Evolutionary conservation across 2,329 filamentous ascomycete species (phyloP).

Genomic region (Ambrosiella xylebori): DNA sequence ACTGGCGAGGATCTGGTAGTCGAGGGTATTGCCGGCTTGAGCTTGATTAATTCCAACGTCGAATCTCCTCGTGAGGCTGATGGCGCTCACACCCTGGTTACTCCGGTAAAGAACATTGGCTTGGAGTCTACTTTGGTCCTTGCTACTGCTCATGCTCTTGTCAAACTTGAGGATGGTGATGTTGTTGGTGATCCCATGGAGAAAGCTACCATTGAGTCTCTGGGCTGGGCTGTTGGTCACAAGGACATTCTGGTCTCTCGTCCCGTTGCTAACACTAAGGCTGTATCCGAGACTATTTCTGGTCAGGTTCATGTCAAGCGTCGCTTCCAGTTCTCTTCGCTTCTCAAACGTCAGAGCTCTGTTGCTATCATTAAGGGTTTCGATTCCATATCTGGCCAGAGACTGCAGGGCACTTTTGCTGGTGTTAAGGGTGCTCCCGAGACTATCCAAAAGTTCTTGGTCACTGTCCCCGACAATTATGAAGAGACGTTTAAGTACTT

Average conservation of each 20-base stretch:
- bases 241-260: constrained; percentile 72
- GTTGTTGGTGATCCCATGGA: constrained; percentile 98
- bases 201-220: constrained; percentile 75
- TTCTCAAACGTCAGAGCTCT: constrained; percentile 88
- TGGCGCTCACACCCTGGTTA: constrained; percentile 68
- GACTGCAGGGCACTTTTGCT: constrained; percentile 71
- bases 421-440: constrained; percentile 95
- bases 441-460: constrained; percentile 87
- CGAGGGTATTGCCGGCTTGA: constrained; percentile 84
- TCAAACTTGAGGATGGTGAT: constrained; percentile 91
- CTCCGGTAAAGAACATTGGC: constrained; percentile 49
- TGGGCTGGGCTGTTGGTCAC: constrained; percentile 83
- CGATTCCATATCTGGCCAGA: constrained; percentile 56
- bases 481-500: constrained; percentile 99
- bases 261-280: constrained; percentile 26
- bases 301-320: constrained; percentile 88
- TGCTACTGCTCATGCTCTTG: constrained; percentile 84
- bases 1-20: constrained; percentile 95
- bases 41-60: constrained; percentile 44
- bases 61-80: constrained; percentile 51
- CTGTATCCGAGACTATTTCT: constrained; percentile 26
- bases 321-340: constrained; percentile 95
- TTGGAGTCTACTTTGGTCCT: constrained; percentile 82
- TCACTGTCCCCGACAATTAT: constrained; percentile 67
- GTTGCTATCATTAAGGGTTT: constrained; percentile 65